Evolutionary conservation across 2,329 filamentous ascomycete genomes (phyloP).

Genomic region (Hymenoscyphus infarciens): DNA sequence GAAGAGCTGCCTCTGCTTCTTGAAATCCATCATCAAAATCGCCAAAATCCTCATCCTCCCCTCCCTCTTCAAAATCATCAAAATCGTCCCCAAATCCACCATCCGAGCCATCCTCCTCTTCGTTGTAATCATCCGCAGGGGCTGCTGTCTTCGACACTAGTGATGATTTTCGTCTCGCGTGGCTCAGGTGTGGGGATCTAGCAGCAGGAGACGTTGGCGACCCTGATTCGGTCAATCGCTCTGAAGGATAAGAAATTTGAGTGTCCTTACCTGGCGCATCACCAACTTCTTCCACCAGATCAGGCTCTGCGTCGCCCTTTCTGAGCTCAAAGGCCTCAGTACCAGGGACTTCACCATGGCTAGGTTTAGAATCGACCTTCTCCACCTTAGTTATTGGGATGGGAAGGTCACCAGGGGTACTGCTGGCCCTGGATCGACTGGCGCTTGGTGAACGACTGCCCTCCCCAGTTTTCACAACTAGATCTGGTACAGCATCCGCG

Average conservation of each 20-base stretch:
- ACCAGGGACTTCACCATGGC: slow-evolving; percentile 59
- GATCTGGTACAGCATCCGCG: slow-evolving; percentile 57
- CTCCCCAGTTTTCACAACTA: slow-evolving; percentile 45
- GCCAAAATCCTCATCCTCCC: slow-evolving; percentile 46
- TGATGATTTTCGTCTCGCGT: slow-evolving; percentile 37
- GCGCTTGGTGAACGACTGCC: slow-evolving; percentile 23
- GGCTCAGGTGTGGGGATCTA: slow-evolving; percentile 44
- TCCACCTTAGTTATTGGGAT: slow-evolving; percentile 57
- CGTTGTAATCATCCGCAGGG: slow-evolving; percentile 57
- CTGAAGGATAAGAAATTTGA: slow-evolving; percentile 35
- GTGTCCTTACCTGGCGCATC: slow-evolving; percentile 54
- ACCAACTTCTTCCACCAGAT: slow-evolving; percentile 50
- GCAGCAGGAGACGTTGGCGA: slow-evolving; percentile 48
- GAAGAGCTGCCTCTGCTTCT: slow-evolving; percentile 41
- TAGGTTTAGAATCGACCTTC: slow-evolving; percentile 52
- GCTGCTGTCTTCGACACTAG: slow-evolving; percentile 28
- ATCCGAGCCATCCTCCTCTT: slow-evolving; percentile 48
- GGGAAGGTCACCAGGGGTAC: slow-evolving; percentile 39
- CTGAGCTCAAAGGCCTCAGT: slow-evolving; percentile 55
- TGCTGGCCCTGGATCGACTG: slow-evolving; percentile 28
- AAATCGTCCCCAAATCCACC: slow-evolving; percentile 64
- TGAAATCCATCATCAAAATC: slow-evolving; percentile 64
- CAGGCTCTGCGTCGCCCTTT: slow-evolving; percentile 55
- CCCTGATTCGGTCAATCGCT: slow-evolving; percentile 60
- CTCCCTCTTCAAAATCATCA: slow-evolving; percentile 62